Conservation (phyloP, 2,329 filamentous ascomycete species). For the Fusarium neocosmosporiellum region DNA sequence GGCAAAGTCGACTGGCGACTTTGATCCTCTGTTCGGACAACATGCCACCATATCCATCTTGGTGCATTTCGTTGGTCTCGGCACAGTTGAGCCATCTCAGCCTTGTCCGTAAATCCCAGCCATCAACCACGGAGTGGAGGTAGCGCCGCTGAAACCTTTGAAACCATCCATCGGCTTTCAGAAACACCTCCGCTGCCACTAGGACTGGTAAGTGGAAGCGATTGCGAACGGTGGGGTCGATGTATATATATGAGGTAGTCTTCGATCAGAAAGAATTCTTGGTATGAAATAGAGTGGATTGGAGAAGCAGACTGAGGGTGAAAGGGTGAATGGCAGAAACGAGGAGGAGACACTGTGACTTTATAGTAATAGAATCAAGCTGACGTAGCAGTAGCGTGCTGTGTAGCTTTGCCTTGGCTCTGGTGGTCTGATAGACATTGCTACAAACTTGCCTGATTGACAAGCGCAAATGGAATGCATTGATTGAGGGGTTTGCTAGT, state of each 20-base stretch:
- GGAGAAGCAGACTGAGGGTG: background rate
- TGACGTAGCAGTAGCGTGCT: no score
- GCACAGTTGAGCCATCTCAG: background rate
- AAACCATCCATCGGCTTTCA: background rate
- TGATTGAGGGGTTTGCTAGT: background rate
- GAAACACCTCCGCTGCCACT: background rate
- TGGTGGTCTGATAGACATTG: background rate
- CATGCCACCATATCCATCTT: background rate
- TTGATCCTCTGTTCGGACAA: background rate
- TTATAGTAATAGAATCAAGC: background rate
- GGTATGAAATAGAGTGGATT: background rate
- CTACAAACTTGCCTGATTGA: background rate
- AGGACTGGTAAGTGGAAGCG: background rate
- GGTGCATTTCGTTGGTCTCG: background rate
- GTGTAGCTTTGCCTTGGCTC: fast-evolving
- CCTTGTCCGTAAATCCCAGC: background rate
- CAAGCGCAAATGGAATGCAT: background rate
- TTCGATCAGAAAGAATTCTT: background rate
- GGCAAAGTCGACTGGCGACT: background rate
- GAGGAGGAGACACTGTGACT: background rate
- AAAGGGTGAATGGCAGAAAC: background rate
- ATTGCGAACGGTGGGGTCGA: background rate
- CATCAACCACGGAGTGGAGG: background rate
- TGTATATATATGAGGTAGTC: background rate
- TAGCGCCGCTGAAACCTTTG: background rate